phyloP scores from a whole-genome alignment of 2,329 filamentous ascomycete genomes.

The Aurifilum marmelostoma region DNA sequence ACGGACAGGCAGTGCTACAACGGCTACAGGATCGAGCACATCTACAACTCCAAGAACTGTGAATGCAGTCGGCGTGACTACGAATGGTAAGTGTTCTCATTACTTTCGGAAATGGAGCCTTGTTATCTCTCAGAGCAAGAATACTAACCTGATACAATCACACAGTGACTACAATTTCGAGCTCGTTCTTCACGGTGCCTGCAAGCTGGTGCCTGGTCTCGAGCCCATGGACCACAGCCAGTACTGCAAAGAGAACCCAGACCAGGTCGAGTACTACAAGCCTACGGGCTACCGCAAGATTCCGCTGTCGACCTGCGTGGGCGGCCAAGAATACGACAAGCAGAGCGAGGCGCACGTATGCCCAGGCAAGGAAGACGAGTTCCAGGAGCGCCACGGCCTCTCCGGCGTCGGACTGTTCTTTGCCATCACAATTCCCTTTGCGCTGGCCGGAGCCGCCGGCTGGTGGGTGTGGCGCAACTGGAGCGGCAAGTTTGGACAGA shows the following conservation, averaged over 20 bases:
- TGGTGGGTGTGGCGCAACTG: constrained; percentile 87
- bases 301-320: constrained; percentile 83
- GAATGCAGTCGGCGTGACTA: constrained; percentile 83
- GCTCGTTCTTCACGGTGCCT: constrained; percentile 75
- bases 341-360: constrained; percentile 66
- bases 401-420: constrained; percentile 82
- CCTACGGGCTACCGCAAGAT: constrained; percentile 88
- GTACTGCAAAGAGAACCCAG: constrained; percentile 63
- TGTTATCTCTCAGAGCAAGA: too few species aligned
- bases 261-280: constrained; percentile 77
- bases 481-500: constrained; percentile 88
- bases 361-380: constrained; percentile 81
- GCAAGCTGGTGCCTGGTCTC: constrained; percentile 75
- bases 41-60: constrained; percentile 79
- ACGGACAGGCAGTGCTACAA: constrained; percentile 81
- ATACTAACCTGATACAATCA: constrained; percentile 34
- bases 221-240: constrained; percentile 56
- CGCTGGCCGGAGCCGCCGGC: constrained; percentile 70
- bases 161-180: constrained; percentile 91
- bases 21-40: constrained; percentile 68
- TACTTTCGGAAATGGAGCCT: too few species aligned
- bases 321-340: constrained; percentile 76
- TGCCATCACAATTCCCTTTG: constrained; percentile 76
- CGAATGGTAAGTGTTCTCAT: constrained; percentile 75
- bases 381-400: constrained; percentile 68